Evolutionary conservation across 495 filamentous ascomycete species (phyloP).

Genomic region (Penicillium goetzii): DNA sequence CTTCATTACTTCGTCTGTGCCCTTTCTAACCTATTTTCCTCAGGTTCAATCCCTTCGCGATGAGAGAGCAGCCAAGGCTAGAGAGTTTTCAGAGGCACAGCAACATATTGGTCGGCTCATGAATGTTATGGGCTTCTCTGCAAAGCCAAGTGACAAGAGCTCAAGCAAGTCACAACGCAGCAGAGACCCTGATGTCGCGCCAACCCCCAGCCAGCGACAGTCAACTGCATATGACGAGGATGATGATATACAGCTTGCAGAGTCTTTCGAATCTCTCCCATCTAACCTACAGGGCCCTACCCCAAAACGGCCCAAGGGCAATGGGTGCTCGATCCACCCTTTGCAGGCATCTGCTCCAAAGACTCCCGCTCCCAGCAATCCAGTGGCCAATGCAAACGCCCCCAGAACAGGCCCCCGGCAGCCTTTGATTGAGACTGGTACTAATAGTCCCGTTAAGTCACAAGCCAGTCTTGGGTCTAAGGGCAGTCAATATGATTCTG

Average conservation of each 20-base stretch:
- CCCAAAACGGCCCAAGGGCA: slow-evolving; percentile 38
- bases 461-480: slow-evolving; percentile 20
- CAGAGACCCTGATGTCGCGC: slow-evolving; percentile 18
- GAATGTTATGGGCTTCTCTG: slow-evolving; percentile 50
- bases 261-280: slow-evolving; percentile 29
- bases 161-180: slow-evolving; percentile 30
- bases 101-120: slow-evolving; percentile 53
- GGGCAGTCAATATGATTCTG: slow-evolving; percentile 14
- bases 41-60: slow-evolving; percentile 47
- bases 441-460: slow-evolving; percentile 36
- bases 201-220: slow-evolving; percentile 21
- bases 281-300: slow-evolving; percentile 27
- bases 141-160: slow-evolving; percentile 27
- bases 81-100: slow-evolving; percentile 54
- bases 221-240: slow-evolving; percentile 25
- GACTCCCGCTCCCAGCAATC: neutral
- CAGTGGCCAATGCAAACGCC: neutral
- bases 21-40: neutral
- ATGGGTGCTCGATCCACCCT: slow-evolving; percentile 9
- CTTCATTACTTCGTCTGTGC: neutral
- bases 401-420: slow-evolving; percentile 4
- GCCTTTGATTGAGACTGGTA: slow-evolving; percentile 31
- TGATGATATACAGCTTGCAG: slow-evolving; percentile 22
- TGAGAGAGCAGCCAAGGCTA: slow-evolving; percentile 48
- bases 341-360: slow-evolving; percentile 6